Evolutionary conservation across 2,329 filamentous ascomycete genomes (phyloP).

Genomic region (Diaporthe aspalathi): DNA sequence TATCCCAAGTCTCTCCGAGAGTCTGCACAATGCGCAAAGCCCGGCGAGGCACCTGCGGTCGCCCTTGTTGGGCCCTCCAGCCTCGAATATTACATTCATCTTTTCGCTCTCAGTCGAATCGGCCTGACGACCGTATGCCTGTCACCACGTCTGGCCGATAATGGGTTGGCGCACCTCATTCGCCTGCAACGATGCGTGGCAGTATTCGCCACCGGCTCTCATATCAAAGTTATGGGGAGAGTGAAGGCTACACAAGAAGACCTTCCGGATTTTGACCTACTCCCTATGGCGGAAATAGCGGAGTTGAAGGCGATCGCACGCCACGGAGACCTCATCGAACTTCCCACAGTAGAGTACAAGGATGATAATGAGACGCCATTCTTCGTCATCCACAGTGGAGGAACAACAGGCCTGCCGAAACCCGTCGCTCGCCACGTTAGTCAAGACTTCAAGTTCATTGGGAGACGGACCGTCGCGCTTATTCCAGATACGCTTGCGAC

Average conservation of each 20-base stretch:
- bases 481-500: background rate
- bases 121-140: constrained; percentile 5
- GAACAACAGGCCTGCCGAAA: constrained; percentile 30
- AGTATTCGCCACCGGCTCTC: constrained; percentile 1
- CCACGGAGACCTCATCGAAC: background rate
- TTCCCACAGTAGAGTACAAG: background rate
- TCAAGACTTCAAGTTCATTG: background rate
- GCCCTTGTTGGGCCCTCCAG: constrained; percentile 19
- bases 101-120: constrained; percentile 19
- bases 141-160: constrained; percentile 22
- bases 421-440: background rate
- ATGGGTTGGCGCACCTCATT: constrained; percentile 23
- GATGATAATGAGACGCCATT: background rate
- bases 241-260: background rate
- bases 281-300: background rate
- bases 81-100: constrained; percentile 5
- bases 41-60: background rate
- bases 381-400: constrained; percentile 27
- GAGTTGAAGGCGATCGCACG: background rate
- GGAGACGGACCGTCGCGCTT: background rate
- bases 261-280: background rate
- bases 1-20: constrained; percentile 4
- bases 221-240: background rate
- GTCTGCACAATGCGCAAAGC: background rate
- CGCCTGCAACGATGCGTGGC: background rate